Base-by-base conservation (phyloP, 2,329 filamentous ascomycete species). In the Monosporascus sp. region DNA sequence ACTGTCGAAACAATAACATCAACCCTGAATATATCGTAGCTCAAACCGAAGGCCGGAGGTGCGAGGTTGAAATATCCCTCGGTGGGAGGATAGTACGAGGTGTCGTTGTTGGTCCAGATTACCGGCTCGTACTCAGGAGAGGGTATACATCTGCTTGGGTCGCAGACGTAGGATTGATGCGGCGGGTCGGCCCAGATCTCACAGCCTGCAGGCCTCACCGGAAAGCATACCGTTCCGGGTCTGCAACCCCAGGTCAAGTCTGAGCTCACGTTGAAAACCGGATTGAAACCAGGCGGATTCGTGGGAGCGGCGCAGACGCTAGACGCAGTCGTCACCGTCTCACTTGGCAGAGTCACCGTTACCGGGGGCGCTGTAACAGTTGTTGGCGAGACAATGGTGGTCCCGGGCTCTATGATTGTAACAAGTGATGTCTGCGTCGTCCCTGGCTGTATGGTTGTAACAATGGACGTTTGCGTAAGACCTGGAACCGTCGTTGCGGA, bases 41-140 rank as follows among this genome's bases (percentile, higher is more conserved):
- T 79, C 17, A 89, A 70, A 5, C 84, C 85, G 53, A 89, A 89
- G 0, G 75, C 75, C 1, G 72, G 65, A 0, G 86, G 82, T 52
- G 84, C 73, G n/a, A 89, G 74, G 54, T 88, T 78, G 69, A 84
- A 89, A 64, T 87, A 88, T 3, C 77, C 81, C 0, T 73, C 64
- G 0, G 72, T 74, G 1, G 78, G 73, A 2, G 77, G 77, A 56
- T 78, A 84, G 61, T 79, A 83, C 17, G 68, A 57, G 0, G 78
- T 81, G 44, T 71, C 52, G 52, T 75, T 73, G 1, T 65, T 59
- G 0, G 66, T 59, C 81, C 80, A 84, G 0, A 60, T 61, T 0
- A 74, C 64, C 1, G 58, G 58, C 1, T 61, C 60, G 55, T 70
- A 64, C 0, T 62, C 53, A 0, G 76, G 79, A 9, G 80, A 64